A percentile compares a stretch with the other conserved stretches of the same genome.
Conservation (phyloP, 2,329 filamentous ascomycete genomes). For the Neopestalotiopsis sp. region DNA sequence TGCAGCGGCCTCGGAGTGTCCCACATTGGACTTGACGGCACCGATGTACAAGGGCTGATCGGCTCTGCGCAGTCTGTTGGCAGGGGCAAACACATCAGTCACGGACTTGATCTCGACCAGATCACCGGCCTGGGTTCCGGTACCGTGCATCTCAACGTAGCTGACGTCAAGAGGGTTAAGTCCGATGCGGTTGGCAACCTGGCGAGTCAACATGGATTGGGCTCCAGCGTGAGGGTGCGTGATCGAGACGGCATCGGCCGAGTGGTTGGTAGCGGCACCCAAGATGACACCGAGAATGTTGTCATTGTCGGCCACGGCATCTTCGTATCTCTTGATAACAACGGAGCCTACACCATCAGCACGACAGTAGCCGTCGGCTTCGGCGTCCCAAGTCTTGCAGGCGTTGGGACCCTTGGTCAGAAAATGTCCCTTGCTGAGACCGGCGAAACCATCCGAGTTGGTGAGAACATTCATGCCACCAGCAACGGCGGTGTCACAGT, state of each 20-base stretch:
- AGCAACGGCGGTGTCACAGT: slow-evolving; percentile 69
- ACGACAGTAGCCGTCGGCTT: slow-evolving; percentile 60
- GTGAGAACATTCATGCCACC: slow-evolving; percentile 71
- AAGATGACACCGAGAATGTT: slow-evolving; percentile 43
- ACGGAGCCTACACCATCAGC: slow-evolving; percentile 31
- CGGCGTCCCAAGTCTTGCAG: slow-evolving; percentile 65
- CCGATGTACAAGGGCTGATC: slow-evolving; percentile 51
- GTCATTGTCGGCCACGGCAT: slow-evolving; percentile 23
- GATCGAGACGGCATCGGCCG: slow-evolving; percentile 72
- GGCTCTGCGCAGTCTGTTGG: slow-evolving; percentile 41
- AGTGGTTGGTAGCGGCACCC: slow-evolving; percentile 73
- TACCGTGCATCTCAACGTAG: slow-evolving; percentile 74
- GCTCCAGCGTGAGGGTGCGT: slow-evolving; percentile 70
- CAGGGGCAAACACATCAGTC: slow-evolving; percentile 62
- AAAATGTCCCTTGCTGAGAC: slow-evolving; percentile 69
- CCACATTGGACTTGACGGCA: slow-evolving; percentile 54
- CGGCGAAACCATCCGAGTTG: slow-evolving; percentile 69
- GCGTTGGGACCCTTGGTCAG: slow-evolving; percentile 51
- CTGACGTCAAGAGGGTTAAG: slow-evolving; percentile 55
- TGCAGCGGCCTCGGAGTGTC: slow-evolving; percentile 51
- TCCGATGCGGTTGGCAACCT: no score
- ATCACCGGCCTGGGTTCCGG: slow-evolving; percentile 75
- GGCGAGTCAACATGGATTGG: slow-evolving; percentile 65
- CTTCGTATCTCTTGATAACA: slow-evolving; percentile 31
- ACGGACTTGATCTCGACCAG: slow-evolving; percentile 69